Conservation (phyloP, 768 basidiomycete species). For the Lactifluus volemus region DNA sequence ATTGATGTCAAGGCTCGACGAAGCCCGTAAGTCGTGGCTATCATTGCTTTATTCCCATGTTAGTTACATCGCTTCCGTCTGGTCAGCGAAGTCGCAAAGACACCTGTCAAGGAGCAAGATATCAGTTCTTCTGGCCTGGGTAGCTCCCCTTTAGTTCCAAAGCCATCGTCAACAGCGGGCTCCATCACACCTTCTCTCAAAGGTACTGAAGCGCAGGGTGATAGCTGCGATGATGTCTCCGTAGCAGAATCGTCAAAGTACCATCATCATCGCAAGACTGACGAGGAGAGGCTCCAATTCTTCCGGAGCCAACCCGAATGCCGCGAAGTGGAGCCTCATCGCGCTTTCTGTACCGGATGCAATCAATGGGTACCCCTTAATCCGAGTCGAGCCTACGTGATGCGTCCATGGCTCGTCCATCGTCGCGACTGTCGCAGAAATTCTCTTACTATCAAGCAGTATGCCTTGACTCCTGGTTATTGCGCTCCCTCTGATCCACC, state of each 20-base stretch:
- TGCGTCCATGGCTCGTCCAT: constrained; percentile 56
- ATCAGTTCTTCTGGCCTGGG: not conserved
- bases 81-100: not conserved
- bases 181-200: constrained; percentile 3
- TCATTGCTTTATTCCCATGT: not conserved
- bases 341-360: constrained; percentile 52
- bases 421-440: constrained; percentile 41
- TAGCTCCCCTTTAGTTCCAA: not conserved
- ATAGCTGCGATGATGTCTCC: constrained; percentile 40
- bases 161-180: constrained; percentile 1
- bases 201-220: constrained; percentile 15
- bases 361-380: constrained; percentile 49
- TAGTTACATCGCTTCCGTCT: not conserved
- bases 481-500: not conserved
- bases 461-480: constrained; percentile 17
- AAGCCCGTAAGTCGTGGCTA: constrained; percentile 2
- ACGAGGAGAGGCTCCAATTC: constrained; percentile 54
- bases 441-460: constrained; percentile 24
- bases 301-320: constrained; percentile 56
- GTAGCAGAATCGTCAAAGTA: constrained; percentile 41
- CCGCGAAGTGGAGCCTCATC: constrained; percentile 45
- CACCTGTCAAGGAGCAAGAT: not conserved
- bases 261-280: constrained; percentile 41
- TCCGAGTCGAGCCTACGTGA: constrained; percentile 44
- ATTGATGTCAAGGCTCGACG: constrained; percentile 1